Conservation (phyloP, 2,329 filamentous ascomycete genomes). For the Aureobasidium sp. region DNA sequence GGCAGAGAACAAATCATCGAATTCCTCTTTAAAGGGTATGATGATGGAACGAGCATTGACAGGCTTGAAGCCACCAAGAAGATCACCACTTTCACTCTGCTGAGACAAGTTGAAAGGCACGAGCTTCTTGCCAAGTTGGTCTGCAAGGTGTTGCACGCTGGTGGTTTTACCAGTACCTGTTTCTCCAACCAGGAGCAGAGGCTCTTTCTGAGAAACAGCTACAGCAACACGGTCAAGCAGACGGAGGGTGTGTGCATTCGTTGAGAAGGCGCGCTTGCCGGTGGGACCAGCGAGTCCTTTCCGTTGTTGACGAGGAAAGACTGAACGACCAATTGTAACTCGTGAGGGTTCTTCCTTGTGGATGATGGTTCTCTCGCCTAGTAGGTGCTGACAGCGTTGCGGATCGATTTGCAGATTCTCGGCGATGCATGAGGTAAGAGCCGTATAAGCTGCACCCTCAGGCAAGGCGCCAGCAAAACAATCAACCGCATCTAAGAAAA, state of each 20-base stretch:
- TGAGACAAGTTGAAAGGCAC: conserved; percentile 94
- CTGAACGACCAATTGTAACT: conserved; percentile 27
- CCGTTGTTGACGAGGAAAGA: conserved; percentile 18
- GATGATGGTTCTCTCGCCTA: conserved; percentile 64
- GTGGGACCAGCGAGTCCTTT: conserved; percentile 4
- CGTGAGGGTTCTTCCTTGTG: conserved; percentile 44
- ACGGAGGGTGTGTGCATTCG: conserved; percentile 74
- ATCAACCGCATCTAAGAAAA: conserved; percentile 90
- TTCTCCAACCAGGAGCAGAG: conserved; percentile 91
- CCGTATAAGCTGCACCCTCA: conserved; percentile 52
- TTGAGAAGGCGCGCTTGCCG: conserved; percentile 57
- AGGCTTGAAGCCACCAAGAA: conserved; percentile 93
- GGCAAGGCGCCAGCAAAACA: conserved; percentile 81
- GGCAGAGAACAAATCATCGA: conserved; percentile 77
- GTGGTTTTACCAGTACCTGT: conserved; percentile 98
- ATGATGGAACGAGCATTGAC: conserved; percentile 84
- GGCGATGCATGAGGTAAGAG: conserved; percentile 64
- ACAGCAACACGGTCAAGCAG: conserved; percentile 83
- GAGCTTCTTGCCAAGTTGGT: conserved; percentile 74
- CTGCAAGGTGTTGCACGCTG: conserved; percentile 84
- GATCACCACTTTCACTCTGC: conserved; percentile 93
- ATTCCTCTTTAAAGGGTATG: conserved; percentile 86
- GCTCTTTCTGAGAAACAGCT: conserved; percentile 76
- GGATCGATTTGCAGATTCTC: conserved; percentile 82
- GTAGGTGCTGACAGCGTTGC: conserved; percentile 70